Evolutionary conservation across 768 basidiomycete genomes (phyloP).

Genomic region (Phanerochaete carnosa): DNA sequence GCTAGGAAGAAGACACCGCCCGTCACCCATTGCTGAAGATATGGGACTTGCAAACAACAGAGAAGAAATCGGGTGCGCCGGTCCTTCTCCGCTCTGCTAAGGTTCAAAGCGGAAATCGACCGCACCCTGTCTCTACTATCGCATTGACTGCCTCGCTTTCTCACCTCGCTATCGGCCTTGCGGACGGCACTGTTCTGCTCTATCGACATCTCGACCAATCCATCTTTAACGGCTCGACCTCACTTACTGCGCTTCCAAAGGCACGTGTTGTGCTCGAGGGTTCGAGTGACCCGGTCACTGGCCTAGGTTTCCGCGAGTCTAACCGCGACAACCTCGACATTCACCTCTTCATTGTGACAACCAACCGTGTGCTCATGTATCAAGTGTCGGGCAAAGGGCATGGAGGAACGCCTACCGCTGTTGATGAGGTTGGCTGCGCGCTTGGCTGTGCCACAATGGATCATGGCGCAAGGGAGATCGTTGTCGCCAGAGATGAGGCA

Average conservation of each 20-base stretch:
- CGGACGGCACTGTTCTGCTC: conserved; percentile 88
- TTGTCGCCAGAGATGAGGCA: conserved; percentile 89
- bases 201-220: conserved; percentile 93
- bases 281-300: conserved; percentile 86
- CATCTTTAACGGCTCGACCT: conserved; percentile 57
- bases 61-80: conserved; percentile 63
- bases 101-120: conserved; percentile 70
- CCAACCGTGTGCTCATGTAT: conserved; percentile 73
- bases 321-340: conserved; percentile 31
- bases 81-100: conserved; percentile 71
- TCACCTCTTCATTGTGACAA: conserved; percentile 86
- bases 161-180: conserved; percentile 90
- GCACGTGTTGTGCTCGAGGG: conserved; percentile 81
- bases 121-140: conserved; percentile 81
- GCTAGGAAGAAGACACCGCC: conserved; percentile 70
- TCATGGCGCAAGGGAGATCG: conserved; percentile 65
- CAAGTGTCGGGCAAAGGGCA: conserved; percentile 70
- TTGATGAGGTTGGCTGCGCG: conserved; percentile 85
- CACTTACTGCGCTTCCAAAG: conserved; percentile 81
- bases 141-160: conserved; percentile 75
- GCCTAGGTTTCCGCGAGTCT: conserved; percentile 81
- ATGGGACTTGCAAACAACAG: conserved; percentile 78
- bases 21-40: conserved; percentile 76
- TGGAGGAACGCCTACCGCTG: conserved; percentile 59
- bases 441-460: conserved; percentile 86